phyloP scores from a whole-genome alignment of 1,284 basidiomycete species.

The Trametes sp. region DNA sequence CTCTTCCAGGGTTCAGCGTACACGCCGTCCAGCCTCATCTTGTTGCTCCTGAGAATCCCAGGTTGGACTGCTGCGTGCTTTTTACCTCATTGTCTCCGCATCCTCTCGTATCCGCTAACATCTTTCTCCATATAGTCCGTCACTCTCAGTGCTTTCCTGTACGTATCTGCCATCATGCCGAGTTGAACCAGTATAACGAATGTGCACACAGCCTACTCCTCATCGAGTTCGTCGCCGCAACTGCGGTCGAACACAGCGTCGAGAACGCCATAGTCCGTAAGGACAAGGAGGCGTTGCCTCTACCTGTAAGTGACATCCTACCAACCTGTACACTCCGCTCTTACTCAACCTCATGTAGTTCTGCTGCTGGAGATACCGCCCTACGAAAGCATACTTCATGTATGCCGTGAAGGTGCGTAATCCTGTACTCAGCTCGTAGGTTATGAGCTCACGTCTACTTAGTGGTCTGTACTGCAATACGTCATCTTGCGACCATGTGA shows the following conservation, averaged over 20 bases:
- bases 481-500: constrained; percentile 79
- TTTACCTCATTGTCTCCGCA: no score
- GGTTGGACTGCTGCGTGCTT: no score
- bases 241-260: constrained; percentile 65
- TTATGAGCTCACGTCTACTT: constrained; percentile 5
- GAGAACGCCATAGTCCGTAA: constrained; percentile 77
- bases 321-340: background rate
- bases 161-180: background rate
- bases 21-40: no score
- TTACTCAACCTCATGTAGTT: constrained; percentile 49
- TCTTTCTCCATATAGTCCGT: constrained; percentile 60
- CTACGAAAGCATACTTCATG: constrained; percentile 90
- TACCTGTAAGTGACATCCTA: constrained; percentile 64
- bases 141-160: constrained; percentile 83
- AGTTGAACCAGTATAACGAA: background rate
- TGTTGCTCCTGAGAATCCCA: no score
- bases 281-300: constrained; percentile 78
- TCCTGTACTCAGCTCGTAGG: background rate
- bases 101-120: background rate
- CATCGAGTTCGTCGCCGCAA: constrained; percentile 84
- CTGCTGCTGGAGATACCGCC: constrained; percentile 80
- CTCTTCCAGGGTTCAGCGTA: no score
- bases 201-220: constrained; percentile 66
- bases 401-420: constrained; percentile 76
- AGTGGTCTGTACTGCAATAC: constrained; percentile 88